Percentiles rank a stretch among this genome's conserved stretches.
phyloP scores from a whole-genome alignment of 2,329 filamentous ascomycete genomes.

The Emericellopsis atlantica region DNA sequence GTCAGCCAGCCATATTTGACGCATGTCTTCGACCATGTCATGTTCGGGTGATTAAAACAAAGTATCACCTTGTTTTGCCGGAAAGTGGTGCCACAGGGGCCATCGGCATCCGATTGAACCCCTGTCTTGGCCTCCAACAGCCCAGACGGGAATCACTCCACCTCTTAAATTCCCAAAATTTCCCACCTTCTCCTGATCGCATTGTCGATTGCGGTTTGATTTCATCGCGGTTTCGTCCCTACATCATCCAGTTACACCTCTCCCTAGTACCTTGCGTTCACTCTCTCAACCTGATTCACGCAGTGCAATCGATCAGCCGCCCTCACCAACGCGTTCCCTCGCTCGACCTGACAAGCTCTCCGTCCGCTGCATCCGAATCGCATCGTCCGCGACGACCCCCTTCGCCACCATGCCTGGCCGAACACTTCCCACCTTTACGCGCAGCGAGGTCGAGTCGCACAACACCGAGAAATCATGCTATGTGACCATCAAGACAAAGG shows the following conservation, averaged over 20 bases:
- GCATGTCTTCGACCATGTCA: background rate
- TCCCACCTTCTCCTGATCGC: background rate
- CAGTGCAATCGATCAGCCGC: background rate
- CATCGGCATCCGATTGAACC: background rate
- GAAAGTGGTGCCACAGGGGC: background rate
- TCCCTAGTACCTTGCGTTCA: no score
- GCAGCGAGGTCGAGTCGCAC: conserved; percentile 69
- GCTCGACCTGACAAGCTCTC: background rate
- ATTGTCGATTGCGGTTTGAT: background rate
- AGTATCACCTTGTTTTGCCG: background rate
- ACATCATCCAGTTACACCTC: background rate
- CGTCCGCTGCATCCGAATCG: background rate
- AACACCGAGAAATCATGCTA: conserved; percentile 77
- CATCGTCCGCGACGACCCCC: background rate
- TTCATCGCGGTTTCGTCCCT: background rate
- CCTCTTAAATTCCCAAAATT: background rate
- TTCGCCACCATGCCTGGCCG: conserved; percentile 55
- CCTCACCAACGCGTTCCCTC: background rate
- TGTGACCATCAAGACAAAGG: conserved; percentile 78
- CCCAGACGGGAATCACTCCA: no score
- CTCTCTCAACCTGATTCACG: no score
- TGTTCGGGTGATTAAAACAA: background rate
- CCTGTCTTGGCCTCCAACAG: background rate
- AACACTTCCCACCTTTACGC: conserved; percentile 72
- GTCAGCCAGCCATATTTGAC: no score